phyloP scores from a whole-genome alignment of 345 rosid species.

The Streptanthus diversifolius region DNA sequence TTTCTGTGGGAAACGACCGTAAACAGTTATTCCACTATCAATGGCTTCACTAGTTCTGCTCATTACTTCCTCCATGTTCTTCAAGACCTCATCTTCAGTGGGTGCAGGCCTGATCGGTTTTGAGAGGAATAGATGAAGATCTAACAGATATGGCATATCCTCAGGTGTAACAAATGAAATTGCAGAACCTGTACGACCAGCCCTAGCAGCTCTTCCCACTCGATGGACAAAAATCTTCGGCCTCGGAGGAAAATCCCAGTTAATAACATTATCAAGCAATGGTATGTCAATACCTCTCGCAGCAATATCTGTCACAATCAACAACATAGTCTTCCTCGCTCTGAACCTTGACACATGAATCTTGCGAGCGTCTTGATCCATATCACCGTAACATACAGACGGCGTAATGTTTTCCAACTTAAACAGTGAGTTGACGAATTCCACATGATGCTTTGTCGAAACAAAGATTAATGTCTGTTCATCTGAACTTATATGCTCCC shows the following conservation, averaged over 20 bases:
- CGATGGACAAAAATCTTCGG: slow-evolving; percentile 96
- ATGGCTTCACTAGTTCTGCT: slow-evolving; percentile 63
- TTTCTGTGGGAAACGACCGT: slow-evolving; percentile 89
- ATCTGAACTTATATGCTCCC: slow-evolving; percentile 73
- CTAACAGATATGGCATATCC: slow-evolving; percentile 83
- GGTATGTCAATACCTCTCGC: slow-evolving; percentile 99
- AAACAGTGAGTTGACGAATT: slow-evolving; percentile 75
- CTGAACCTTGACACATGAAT: slow-evolving; percentile 85
- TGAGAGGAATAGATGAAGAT: slow-evolving; percentile 93
- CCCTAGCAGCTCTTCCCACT: slow-evolving; percentile 94
- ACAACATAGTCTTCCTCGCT: slow-evolving; percentile 75
- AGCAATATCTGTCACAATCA: slow-evolving; percentile 93
- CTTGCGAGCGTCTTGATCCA: slow-evolving; percentile 98
- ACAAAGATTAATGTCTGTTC: slow-evolving; percentile 89
- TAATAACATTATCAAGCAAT: slow-evolving; percentile 91
- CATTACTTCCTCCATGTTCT: slow-evolving; percentile 72
- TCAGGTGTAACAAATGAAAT: slow-evolving; percentile 86
- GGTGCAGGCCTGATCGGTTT: slow-evolving; percentile 87
- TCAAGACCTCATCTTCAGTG: slow-evolving; percentile 84
- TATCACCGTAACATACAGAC: slow-evolving; percentile 94
- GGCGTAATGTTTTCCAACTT: slow-evolving; percentile 78
- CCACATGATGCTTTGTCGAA: slow-evolving; percentile 96
- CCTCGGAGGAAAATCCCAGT: slow-evolving; percentile 96
- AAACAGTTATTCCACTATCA: slow-evolving; percentile 81
- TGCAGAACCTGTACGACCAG: slow-evolving; percentile 91